These are phyloP conservation scores for Daldinia bambusicola DNA, from an alignment of 495 filamentous ascomycete species.

Conservation along the genomic window DNA sequence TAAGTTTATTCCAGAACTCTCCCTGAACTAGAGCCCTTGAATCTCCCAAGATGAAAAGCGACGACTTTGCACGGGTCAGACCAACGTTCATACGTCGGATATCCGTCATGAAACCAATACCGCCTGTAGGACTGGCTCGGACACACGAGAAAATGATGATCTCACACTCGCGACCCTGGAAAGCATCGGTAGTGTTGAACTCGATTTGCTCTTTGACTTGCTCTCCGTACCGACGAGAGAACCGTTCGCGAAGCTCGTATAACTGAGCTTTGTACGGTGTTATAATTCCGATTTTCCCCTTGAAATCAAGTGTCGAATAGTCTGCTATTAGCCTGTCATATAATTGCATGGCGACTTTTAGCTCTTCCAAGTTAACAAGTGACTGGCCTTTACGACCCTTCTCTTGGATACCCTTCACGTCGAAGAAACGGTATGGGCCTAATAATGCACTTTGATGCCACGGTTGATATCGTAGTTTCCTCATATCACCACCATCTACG, in stretches of 20 bases:
- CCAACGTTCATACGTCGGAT: constrained; percentile 99
- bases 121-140: constrained; percentile 82
- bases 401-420: constrained; percentile 88
- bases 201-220: constrained; percentile 81
- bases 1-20: constrained; percentile 86
- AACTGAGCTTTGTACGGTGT: constrained; percentile 96
- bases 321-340: constrained; percentile 81
- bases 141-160: constrained; percentile 99
- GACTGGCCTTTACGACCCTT: constrained; percentile 82
- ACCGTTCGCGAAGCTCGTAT: constrained; percentile 77
- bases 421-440: constrained; percentile 96
- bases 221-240: constrained; percentile 75
- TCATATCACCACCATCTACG: constrained; percentile 86
- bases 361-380: constrained; percentile 86
- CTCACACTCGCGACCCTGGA: constrained; percentile 95
- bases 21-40: constrained; percentile 85
- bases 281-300: constrained; percentile 92
- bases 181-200: constrained; percentile 98
- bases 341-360: constrained; percentile 83
- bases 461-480: constrained; percentile 72
- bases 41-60: constrained; percentile 94
- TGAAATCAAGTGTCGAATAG: constrained; percentile 73
- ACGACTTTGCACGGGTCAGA: constrained; percentile 93
- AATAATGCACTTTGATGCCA: constrained; percentile 88
- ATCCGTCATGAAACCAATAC: constrained; percentile 97